Evolutionary conservation across 2,329 filamentous ascomycete species (phyloP).

Genomic region (Pezicula radicicola): DNA sequence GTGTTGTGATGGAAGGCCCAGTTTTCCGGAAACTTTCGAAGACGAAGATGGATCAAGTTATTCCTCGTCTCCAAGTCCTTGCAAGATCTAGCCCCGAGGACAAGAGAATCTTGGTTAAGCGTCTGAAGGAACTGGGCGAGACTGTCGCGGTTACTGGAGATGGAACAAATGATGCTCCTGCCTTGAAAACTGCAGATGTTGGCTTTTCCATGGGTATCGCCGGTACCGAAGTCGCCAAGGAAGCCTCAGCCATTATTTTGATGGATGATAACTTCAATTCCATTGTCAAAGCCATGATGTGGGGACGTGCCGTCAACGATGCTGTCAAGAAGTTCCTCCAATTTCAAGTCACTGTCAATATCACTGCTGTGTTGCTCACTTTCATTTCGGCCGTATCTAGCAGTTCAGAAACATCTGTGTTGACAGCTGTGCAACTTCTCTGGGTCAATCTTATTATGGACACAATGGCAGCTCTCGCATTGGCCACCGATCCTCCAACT

Average conservation of each 20-base stretch:
- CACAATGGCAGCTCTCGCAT: constrained; percentile 74
- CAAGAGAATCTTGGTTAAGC: constrained; percentile 62
- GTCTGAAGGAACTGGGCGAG: constrained; percentile 62
- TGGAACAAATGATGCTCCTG: constrained; percentile 64
- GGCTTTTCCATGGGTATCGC: constrained; percentile 67
- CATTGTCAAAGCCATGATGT: constrained; percentile 60
- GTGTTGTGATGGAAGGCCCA: constrained; percentile 66
- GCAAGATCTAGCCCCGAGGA: constrained; percentile 69
- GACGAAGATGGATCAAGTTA: constrained; percentile 52
- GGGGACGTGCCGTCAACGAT: constrained; percentile 57
- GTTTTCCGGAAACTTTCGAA: constrained; percentile 61
- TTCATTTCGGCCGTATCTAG: constrained; percentile 74
- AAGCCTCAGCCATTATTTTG: constrained; percentile 58
- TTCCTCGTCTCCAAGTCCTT: constrained; percentile 64
- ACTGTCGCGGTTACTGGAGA: constrained; percentile 66
- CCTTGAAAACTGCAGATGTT: constrained; percentile 63
- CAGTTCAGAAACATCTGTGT: constrained; percentile 59
- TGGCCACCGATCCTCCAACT: constrained; percentile 72
- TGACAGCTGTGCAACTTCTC: constrained; percentile 76
- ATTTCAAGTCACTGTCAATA: constrained; percentile 71
- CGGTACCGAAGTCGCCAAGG: constrained; percentile 62
- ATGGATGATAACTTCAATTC: constrained; percentile 63
- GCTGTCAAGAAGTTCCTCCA: constrained; percentile 52
- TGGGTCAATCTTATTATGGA: constrained; percentile 89
- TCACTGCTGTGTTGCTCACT: constrained; percentile 74